phyloP scores from a whole-genome alignment of 1,139 yeast species.

The Suhomyces atakaporum region DNA sequence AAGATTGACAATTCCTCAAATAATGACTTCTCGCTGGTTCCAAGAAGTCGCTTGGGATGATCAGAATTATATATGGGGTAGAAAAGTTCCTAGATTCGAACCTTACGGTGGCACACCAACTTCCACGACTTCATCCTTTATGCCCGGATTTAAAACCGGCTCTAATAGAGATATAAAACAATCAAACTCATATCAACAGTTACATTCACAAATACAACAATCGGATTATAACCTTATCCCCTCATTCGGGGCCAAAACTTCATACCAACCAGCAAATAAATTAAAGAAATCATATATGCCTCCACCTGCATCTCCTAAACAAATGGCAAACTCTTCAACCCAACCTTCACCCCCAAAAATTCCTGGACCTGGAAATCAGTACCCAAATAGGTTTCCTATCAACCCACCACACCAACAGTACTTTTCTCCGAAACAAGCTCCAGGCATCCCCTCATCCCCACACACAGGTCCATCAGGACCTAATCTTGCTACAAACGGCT shows the following conservation, averaged over 20 bases:
- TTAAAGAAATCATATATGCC: conserved; percentile 23
- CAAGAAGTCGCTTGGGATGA: conserved; percentile 46
- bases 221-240: conserved; percentile 39
- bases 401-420: conserved; percentile 8
- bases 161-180: conserved; percentile 42
- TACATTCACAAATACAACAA: conserved; percentile 43
- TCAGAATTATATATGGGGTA: conserved; percentile 42
- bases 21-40: conserved; percentile 42
- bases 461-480: not conserved
- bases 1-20: conserved; percentile 37
- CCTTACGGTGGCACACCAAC: conserved; percentile 42
- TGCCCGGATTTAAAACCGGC: conserved; percentile 43
- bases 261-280: conserved; percentile 39
- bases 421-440: conserved; percentile 2
- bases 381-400: conserved; percentile 5
- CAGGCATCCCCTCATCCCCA: not conserved
- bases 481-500: not conserved
- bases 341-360: conserved; percentile 10
- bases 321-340: conserved; percentile 1
- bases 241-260: conserved; percentile 28
- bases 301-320: conserved; percentile 9
- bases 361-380: conserved; percentile 2
- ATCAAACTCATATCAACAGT: conserved; percentile 42
- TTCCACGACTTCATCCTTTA: conserved; percentile 23
- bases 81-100: conserved; percentile 51